These are phyloP conservation scores for Chlamydomonas eustigma DNA, from an alignment of 139 green algal genomes.

Conservation along the genomic window DNA sequence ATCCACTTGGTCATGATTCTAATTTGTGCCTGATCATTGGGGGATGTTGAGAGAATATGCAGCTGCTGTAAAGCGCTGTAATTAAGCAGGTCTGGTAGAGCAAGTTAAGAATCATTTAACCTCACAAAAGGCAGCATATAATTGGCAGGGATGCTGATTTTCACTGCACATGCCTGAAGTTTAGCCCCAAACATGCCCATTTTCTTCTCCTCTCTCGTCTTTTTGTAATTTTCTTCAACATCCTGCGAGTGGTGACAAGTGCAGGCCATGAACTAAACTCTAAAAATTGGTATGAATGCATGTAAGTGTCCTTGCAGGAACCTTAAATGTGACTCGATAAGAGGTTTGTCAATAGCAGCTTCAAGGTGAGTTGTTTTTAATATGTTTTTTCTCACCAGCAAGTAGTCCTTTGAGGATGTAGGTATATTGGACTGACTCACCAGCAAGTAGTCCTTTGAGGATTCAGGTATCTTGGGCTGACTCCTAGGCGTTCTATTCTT, in stretches of 20 bases:
- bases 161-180: slow-evolving; percentile 31
- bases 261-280: not conserved
- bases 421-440: not conserved
- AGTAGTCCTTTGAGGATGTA: not conserved
- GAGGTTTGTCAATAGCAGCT: not conserved
- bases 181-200: slow-evolving; percentile 54
- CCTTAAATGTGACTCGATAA: not conserved
- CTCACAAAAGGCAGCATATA: no score
- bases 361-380: not conserved
- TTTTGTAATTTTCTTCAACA: slow-evolving; percentile 39
- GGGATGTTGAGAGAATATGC: no score
- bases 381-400: not conserved
- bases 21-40: no score
- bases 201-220: slow-evolving; percentile 31
- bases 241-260: slow-evolving; percentile 6
- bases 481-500: slow-evolving; percentile 56
- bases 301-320: not conserved
- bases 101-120: no score
- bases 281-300: not conserved
- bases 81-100: no score
- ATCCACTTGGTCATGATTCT: no score
- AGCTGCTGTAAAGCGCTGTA: no score
- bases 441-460: slow-evolving; percentile 14
- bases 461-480: slow-evolving; percentile 31
- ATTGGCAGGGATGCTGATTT: no score